These are phyloP conservation scores for Ceratocystis harringtonii DNA, from an alignment of 2,329 filamentous ascomycete genomes.

Conservation along the genomic window DNA sequence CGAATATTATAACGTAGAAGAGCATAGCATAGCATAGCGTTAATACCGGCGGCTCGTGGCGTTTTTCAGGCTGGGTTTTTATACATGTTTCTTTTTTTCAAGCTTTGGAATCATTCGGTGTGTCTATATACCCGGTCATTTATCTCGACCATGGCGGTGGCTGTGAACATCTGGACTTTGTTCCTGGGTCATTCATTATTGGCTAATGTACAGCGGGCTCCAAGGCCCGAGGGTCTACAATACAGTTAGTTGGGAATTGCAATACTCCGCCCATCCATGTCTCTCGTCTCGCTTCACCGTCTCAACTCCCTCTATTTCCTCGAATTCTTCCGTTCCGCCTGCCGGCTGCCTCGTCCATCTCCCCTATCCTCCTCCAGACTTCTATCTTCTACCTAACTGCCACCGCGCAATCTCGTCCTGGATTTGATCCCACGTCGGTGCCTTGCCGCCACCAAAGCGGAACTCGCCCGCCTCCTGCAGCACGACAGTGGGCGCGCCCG, in stretches of 20 bases:
- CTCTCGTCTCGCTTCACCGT: background rate
- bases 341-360: too few relatives aligned
- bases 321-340: background rate
- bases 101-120: background rate
- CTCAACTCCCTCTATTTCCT: background rate
- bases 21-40: too few relatives aligned
- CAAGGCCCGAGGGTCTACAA: slow-evolving; percentile 3
- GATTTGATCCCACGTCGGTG: slow-evolving; percentile 74
- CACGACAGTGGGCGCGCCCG: slow-evolving; percentile 83
- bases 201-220: slow-evolving; percentile 16
- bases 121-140: background rate
- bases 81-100: background rate
- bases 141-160: background rate
- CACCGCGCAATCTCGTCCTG: slow-evolving; percentile 73
- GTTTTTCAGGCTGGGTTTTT: too few relatives aligned
- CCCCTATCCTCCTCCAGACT: background rate
- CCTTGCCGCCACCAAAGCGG: slow-evolving; percentile 31
- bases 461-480: slow-evolving; percentile 75
- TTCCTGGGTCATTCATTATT: slow-evolving; percentile 3
- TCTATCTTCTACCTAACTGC: slow-evolving; percentile 39
- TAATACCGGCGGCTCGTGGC: too few relatives aligned
- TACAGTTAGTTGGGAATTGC: background rate
- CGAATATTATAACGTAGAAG: too few relatives aligned
- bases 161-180: background rate
- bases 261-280: background rate